phyloP scores from a whole-genome alignment of 306 rosid genomes.

The Lablab purpureus region DNA sequence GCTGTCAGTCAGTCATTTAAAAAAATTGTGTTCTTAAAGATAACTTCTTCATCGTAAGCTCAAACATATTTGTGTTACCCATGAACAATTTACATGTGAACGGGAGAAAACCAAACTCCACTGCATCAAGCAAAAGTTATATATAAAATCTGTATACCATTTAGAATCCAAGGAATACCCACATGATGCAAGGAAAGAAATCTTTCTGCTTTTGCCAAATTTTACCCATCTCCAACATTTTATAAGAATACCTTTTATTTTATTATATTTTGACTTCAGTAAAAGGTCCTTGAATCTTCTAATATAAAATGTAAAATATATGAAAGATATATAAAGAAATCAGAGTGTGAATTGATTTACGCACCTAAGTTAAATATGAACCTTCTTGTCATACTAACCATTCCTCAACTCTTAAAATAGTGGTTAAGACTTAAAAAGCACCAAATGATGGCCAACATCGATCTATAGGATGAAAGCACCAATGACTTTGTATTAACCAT shows the following conservation, averaged over 20 bases:
- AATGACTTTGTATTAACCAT: not conserved
- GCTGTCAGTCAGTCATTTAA: not conserved
- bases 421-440: not conserved
- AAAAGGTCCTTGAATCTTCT: not conserved
- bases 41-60: conserved; percentile 6
- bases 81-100: conserved; percentile 26
- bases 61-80: conserved; percentile 12
- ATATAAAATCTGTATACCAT: not conserved
- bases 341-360: not conserved
- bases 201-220: not conserved
- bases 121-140: not conserved
- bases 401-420: not conserved
- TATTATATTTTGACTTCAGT: not conserved
- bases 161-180: not conserved
- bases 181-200: conserved; percentile 8
- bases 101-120: conserved; percentile 11
- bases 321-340: not conserved
- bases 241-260: too few relatives aligned
- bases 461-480: conserved; percentile 8
- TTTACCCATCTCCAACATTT: not conserved
- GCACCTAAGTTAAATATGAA: not conserved
- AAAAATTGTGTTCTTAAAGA: conserved; percentile 28
- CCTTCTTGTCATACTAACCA: not conserved
- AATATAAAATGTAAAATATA: not conserved
- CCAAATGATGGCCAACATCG: not conserved